Evolutionary conservation across 148 eudicot species (phyloP), one percentile per base, ranked within the genome.

Genomic region (Hydrangea macrophylla): DNA sequence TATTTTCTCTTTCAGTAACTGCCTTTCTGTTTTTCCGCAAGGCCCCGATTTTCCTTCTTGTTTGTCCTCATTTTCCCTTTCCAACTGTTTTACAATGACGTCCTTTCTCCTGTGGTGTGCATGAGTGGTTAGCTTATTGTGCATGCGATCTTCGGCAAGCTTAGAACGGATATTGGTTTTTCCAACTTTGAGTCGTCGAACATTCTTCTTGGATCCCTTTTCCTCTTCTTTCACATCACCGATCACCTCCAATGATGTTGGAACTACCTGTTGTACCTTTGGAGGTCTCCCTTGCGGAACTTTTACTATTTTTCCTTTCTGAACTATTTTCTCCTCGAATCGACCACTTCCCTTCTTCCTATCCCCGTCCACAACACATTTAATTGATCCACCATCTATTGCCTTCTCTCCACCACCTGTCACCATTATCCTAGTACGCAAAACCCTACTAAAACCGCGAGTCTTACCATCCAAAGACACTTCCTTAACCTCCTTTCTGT

Each of bases 1-100:
- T 45, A 94, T 91, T 74, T 82, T 82, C 30, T 91, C 78, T 73
- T 88, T 82, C 12, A 90, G 65, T 25, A 68, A 40, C 73, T 87
- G 80, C 75, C 87, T 85, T 61, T 83, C 70, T 42, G 72, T 72
- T 67, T 79, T 74, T 15, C 58, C 53, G 31, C 27, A 2, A 6
- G 26, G 50, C 11, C 55, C 63, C 50, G 15, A 17, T 66, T 62
- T 73, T 76, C 60, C 76, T 20, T 54, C 83, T 65, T 75, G 60
- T 42, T 30, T 71, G 62, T 35, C 62, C 27, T 44, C 57, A 27
- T 54, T 69, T 23, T 67, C 26, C 33, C 45, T 27, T 60, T 70
- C 25, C 20, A 27, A 36, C 48, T 35, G 12, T 39, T 11, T 36
- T 17, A 10, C 42, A 65, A 22, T 9, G 24, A 45, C 20, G 42